A percentile compares a stretch with the other conserved stretches of the same genome.
These are phyloP conservation scores for Rhynchosporium secalis DNA, from an alignment of 2,329 filamentous ascomycete species.

Conservation along the genomic window DNA sequence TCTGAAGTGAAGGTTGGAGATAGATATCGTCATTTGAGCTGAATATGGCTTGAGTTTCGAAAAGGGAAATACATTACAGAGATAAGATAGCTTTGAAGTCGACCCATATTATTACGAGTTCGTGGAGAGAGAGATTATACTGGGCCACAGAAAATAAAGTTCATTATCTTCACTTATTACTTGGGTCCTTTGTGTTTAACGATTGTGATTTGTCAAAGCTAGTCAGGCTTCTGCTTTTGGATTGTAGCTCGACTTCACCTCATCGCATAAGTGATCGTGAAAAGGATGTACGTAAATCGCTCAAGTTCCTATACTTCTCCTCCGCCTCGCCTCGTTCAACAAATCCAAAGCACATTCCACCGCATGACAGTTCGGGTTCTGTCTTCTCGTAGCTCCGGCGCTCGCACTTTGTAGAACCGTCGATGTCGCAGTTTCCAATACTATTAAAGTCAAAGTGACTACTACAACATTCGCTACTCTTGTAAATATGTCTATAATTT, in stretches of 20 bases:
- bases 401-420: background rate
- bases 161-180: background rate
- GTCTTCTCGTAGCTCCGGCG: background rate
- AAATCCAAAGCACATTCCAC: background rate
- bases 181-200: conserved; percentile 5
- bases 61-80: background rate
- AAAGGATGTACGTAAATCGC: conserved; percentile 2
- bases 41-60: conserved; percentile 6
- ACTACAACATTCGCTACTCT: background rate
- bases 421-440: background rate
- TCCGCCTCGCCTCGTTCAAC: background rate
- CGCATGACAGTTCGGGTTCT: background rate
- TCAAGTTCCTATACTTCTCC: conserved; percentile 6
- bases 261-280: background rate
- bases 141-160: background rate
- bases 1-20: too few species aligned
- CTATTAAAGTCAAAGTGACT: background rate
- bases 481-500: background rate
- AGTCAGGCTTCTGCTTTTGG: background rate
- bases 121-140: conserved; percentile 1
- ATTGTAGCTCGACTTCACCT: background rate
- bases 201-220: background rate
- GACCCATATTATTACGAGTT: conserved; percentile 1
- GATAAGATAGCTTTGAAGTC: background rate
- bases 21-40: conserved; percentile 5